These are phyloP conservation scores for Symbiodinium natans DNA, from an alignment of 73 alveolate genomes.

Conservation along the genomic window DNA sequence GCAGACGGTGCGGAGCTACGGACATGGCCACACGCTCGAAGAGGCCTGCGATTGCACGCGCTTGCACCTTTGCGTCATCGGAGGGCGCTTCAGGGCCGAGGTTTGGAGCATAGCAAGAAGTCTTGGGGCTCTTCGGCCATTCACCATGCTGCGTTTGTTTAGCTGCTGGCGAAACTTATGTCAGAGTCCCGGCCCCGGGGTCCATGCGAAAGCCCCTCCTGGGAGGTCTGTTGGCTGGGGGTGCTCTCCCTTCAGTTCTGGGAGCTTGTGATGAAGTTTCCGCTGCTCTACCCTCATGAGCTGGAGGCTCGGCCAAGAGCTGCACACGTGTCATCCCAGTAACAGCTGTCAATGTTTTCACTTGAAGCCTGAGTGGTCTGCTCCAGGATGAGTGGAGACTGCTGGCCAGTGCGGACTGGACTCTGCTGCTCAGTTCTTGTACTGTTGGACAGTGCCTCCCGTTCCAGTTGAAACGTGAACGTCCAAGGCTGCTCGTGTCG, in stretches of 20 bases:
- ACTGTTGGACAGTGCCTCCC: too few relatives aligned
- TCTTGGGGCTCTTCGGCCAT: too few relatives aligned
- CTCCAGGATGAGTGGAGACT: conserved; percentile 47
- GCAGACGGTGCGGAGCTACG: background rate
- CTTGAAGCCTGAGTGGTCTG: too few relatives aligned
- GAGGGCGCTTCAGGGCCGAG: too few relatives aligned
- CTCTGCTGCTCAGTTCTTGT: background rate
- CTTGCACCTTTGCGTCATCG: too few relatives aligned
- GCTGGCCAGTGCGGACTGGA: conserved; percentile 41
- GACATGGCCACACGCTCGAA: background rate
- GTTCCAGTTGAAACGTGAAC: too few relatives aligned
- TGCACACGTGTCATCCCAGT: background rate
- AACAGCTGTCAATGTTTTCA: background rate
- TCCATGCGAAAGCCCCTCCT: too few relatives aligned
- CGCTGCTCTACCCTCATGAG: background rate
- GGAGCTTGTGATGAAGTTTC: conserved; percentile 41
- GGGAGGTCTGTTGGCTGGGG: conserved; percentile 45
- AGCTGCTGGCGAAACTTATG: too few relatives aligned
- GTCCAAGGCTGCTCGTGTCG: conserved; percentile 8
- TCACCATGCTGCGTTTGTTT: too few relatives aligned
- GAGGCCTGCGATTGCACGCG: background rate
- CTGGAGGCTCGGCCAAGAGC: background rate
- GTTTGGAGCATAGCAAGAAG: too few relatives aligned
- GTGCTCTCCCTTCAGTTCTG: conserved; percentile 40
- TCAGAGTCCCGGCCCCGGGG: too few relatives aligned